Base-by-base conservation (phyloP, 192 early-diverging fungal genomes). In the Spizellomyces sp. region DNA sequence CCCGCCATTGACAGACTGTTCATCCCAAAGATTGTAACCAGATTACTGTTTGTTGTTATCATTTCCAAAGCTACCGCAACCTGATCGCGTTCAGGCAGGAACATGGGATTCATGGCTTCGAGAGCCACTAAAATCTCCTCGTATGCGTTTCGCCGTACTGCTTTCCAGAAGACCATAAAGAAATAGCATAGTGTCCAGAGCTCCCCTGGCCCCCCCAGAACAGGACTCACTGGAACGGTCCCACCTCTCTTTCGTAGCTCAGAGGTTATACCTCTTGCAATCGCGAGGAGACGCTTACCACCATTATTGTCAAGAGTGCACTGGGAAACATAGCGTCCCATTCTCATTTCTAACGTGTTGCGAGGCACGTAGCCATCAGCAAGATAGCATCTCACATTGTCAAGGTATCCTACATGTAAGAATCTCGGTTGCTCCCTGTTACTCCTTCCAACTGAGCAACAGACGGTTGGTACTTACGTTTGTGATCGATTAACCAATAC, bases 61-160 rank as follows among this genome's bases (percentile, higher is more conserved):
- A 82, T 82, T 54, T 82, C 80, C 19, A 82, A 50, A 27, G 70
- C 42, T 17, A 82, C 80, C 4, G 80, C 80, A 9, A 83, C 80
- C 63, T 82, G 80, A 54, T 82, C 80, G 4, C 47, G 15, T 21
- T 82, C 80, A 15, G 79, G 76, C 10, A 82, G 61, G 62, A 75
- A 83, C 8, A 73, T 47, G 0, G 80, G 67, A 48, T 83, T 83
- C 64, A 71, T 83, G 45, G 75, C 63, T 9, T 47, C 12, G 12
- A 81, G 58, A 4, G 71, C 43, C 2, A 79, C 48, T 14, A 76
- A 14, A 44, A 82, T 60, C 59, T 83, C 77, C 66, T 78, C 45
- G 62, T 74, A 82, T 12, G 80, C 80, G 2, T 41, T n/a, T 12
- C 75, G 70, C 19, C 81, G 62, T 54, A 64, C 58, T 19, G 71